phyloP scores from a whole-genome alignment of 129 eudicot species.

The Centaurea solstitialis region DNA sequence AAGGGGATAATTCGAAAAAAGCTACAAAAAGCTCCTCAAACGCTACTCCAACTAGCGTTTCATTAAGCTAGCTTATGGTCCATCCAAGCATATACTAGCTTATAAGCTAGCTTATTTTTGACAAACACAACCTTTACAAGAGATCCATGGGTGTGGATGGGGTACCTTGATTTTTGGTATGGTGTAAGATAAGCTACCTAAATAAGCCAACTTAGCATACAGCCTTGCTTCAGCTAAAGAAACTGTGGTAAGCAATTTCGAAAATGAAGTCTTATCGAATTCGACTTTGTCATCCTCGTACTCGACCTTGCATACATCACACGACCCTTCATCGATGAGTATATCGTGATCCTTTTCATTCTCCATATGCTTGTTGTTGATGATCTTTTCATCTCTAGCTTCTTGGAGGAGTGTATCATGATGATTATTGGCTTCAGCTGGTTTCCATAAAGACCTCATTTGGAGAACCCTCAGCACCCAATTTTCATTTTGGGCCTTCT shows the following conservation, averaged over 20 bases:
- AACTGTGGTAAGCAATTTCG: constrained; percentile 62
- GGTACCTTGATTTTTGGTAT: constrained; percentile 79
- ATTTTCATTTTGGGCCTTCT: constrained; percentile 38
- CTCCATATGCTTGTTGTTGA: not conserved
- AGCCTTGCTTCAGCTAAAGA: constrained; percentile 74
- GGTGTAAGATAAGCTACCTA: constrained; percentile 77
- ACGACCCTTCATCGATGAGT: constrained; percentile 23
- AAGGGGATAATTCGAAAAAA: no score
- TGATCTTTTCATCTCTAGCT: constrained; percentile 11
- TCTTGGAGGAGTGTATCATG: not conserved
- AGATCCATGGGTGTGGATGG: not conserved
- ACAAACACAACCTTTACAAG: no score
- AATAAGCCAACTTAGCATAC: constrained; percentile 78
- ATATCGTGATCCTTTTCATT: constrained; percentile 12
- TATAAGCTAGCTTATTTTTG: no score
- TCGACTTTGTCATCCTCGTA: constrained; percentile 30
- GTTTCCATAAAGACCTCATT: constrained; percentile 53
- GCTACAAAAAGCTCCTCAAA: no score
- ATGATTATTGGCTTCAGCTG: constrained; percentile 12
- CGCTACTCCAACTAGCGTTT: no score
- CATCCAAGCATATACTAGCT: no score
- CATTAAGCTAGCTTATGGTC: no score
- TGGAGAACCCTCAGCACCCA: constrained; percentile 70
- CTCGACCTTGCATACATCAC: constrained; percentile 43
- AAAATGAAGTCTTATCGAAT: constrained; percentile 61